Percentiles rank a stretch among this genome's conserved stretches.
phyloP scores from a whole-genome alignment of 108 stramenopile genomes.

The Skeletonema marinoi region DNA sequence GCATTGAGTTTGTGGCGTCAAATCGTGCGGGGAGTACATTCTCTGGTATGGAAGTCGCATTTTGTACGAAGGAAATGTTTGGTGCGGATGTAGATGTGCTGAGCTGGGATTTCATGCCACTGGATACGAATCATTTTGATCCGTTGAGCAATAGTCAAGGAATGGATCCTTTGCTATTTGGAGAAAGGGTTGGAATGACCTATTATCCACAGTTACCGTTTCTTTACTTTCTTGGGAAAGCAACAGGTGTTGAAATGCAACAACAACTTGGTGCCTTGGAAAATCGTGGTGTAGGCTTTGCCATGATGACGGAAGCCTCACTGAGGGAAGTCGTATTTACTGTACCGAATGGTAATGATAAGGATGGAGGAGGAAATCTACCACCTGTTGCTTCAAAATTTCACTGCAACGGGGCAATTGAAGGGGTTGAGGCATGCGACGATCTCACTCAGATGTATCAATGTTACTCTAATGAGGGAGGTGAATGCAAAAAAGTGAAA shows the following conservation, averaged over 20 bases:
- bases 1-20: slow-evolving; percentile 16
- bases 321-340: slow-evolving; percentile 8
- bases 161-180: slow-evolving; percentile 22
- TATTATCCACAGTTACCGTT: slow-evolving; percentile 13
- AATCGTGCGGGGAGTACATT: slow-evolving; percentile 24
- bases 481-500: slow-evolving; percentile 15
- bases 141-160: slow-evolving; percentile 10
- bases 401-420: slow-evolving; percentile 19
- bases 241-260: not conserved
- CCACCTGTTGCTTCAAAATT: slow-evolving; percentile 9
- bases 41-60: slow-evolving; percentile 32
- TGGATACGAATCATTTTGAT: slow-evolving; percentile 5
- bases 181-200: slow-evolving; percentile 13
- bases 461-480: slow-evolving; percentile 15
- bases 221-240: slow-evolving; percentile 5
- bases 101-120: slow-evolving; percentile 30
- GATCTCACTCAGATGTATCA: slow-evolving; percentile 4
- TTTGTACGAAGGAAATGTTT: slow-evolving; percentile 29
- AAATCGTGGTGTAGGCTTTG: slow-evolving; percentile 14
- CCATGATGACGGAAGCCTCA: slow-evolving; percentile 5
- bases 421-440: slow-evolving; percentile 22
- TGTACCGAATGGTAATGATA: slow-evolving; percentile 12
- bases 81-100: slow-evolving; percentile 30
- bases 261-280: slow-evolving; percentile 8
- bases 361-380: not conserved